A percentile compares a stretch with the other conserved stretches of the same genome.
phyloP scores from a whole-genome alignment of 2,329 filamentous ascomycete genomes.

The Arthrinium phaeospermum region DNA sequence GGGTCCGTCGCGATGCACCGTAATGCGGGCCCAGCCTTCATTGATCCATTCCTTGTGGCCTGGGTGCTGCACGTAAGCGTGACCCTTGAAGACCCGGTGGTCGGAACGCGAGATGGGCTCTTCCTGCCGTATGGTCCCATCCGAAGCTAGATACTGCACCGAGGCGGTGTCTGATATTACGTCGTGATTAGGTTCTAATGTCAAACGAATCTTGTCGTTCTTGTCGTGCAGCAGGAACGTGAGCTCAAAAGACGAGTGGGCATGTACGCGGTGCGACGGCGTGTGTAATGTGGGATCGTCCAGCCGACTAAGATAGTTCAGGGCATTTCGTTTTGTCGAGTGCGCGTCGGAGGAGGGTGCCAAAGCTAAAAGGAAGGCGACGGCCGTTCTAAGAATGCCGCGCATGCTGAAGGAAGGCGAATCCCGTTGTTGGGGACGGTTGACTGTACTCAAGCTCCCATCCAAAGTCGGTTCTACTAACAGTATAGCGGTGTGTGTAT shows the following conservation, averaged over 20 bases:
- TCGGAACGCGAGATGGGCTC: constrained; percentile 74
- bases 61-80: constrained; percentile 70
- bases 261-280: constrained; percentile 77
- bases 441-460: constrained; percentile 33
- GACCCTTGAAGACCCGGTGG: constrained; percentile 85
- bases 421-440: constrained; percentile 31
- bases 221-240: constrained; percentile 75
- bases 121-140: constrained; percentile 71
- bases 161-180: constrained; percentile 78
- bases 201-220: constrained; percentile 75
- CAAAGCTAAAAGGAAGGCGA: constrained; percentile 36
- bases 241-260: constrained; percentile 83
- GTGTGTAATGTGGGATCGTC: constrained; percentile 80
- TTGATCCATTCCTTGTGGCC: constrained; percentile 72
- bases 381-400: constrained; percentile 35
- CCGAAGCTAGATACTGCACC: constrained; percentile 72
- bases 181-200: constrained; percentile 89
- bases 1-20: constrained; percentile 76
- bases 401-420: constrained; percentile 36
- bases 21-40: constrained; percentile 86
- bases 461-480: constrained; percentile 24
- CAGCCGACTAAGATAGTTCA: constrained; percentile 75
- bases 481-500: neutral
- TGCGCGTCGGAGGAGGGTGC: constrained; percentile 57
- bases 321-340: constrained; percentile 76